Conservation (phyloP, 371 early-diverging fungal genomes). For the Funneliformis caledonium region DNA sequence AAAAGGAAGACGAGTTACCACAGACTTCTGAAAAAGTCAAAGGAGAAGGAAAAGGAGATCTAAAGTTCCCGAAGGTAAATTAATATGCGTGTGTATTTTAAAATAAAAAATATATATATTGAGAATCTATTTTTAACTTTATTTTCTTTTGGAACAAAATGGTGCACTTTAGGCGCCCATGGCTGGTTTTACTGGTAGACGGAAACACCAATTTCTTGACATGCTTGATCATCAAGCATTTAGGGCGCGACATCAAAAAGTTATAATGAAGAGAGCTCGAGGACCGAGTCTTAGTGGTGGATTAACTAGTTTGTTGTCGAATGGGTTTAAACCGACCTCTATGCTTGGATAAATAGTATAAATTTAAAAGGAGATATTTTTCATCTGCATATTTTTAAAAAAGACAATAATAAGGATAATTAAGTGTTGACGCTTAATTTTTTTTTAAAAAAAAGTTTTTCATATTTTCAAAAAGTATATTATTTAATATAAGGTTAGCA, state of each 20-base stretch:
- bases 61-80: not conserved
- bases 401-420: too few relatives aligned
- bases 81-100: not conserved
- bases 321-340: not conserved
- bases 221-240: not conserved
- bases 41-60: not conserved
- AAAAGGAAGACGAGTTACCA: not conserved
- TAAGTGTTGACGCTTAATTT: too few relatives aligned
- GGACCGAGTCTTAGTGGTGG: not conserved
- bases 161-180: not conserved
- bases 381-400: too few relatives aligned
- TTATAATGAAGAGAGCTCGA: not conserved
- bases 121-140: too few relatives aligned
- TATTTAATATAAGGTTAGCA: too few relatives aligned
- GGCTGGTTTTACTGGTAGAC: not conserved
- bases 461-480: too few relatives aligned
- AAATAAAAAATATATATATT: too few relatives aligned
- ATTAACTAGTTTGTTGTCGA: not conserved
- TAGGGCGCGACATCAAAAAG: not conserved
- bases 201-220: not conserved
- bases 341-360: not conserved
- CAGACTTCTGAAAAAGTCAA: not conserved
- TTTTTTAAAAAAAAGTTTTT: too few relatives aligned
- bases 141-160: not conserved
- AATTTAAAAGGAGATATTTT: too few relatives aligned